Evolutionary conservation across 2,329 filamentous ascomycete genomes (phyloP).

Genomic region (Pyricularia sp.): DNA sequence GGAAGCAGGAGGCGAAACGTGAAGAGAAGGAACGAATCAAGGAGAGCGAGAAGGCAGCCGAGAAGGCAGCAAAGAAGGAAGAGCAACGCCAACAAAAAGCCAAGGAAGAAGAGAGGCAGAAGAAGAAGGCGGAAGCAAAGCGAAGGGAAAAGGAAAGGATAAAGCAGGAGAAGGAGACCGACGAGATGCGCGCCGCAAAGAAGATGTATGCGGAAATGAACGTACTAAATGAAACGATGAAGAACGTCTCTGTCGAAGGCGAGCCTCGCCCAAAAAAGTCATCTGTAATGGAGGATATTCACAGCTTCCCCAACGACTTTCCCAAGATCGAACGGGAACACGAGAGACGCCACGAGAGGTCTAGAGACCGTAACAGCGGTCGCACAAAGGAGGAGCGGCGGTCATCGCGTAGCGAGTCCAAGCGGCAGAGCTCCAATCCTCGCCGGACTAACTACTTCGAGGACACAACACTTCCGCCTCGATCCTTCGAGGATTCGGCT

Average conservation of each 20-base stretch:
- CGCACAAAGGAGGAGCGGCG: background rate
- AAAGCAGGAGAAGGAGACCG: background rate
- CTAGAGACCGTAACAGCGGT: background rate
- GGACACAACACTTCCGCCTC: background rate
- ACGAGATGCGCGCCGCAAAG: background rate
- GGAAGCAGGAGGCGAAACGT: background rate
- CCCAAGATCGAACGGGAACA: background rate
- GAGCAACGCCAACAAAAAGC: background rate
- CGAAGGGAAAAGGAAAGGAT: background rate
- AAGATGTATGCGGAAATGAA: background rate
- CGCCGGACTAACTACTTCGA: background rate
- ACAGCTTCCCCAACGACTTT: background rate
- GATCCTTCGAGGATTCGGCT: background rate
- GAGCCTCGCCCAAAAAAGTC: background rate
- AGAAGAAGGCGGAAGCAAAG: background rate
- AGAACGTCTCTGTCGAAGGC: background rate
- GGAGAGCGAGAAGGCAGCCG: background rate
- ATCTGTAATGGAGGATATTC: background rate
- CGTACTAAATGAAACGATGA: background rate
- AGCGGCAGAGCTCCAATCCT: background rate
- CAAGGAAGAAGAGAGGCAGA: background rate
- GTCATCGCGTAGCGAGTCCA: background rate
- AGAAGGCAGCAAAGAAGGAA: background rate
- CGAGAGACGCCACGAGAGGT: background rate
- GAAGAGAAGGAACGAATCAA: background rate